phyloP scores from a whole-genome alignment of 768 basidiomycete species.

The Lactarius sp. region DNA sequence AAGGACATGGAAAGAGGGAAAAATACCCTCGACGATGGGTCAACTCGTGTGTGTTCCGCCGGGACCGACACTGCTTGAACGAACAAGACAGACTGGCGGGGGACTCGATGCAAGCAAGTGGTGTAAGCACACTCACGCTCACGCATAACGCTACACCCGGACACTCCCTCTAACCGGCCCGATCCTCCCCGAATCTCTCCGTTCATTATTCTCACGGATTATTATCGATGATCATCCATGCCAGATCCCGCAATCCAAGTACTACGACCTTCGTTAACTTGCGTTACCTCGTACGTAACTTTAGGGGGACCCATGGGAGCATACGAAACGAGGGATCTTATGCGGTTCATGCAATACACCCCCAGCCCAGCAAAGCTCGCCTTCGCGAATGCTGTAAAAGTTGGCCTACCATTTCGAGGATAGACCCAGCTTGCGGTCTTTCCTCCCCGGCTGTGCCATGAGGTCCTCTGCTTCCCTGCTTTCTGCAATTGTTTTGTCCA shows the following conservation, averaged over 20 bases:
- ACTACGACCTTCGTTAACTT: no score
- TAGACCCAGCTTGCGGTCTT: neutral
- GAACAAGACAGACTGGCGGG: constrained; percentile 10
- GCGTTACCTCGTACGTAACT: no score
- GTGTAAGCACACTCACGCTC: neutral
- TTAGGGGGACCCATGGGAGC: no score
- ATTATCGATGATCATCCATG: no score
- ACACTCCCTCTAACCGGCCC: constrained; percentile 4
- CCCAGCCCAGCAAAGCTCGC: no score
- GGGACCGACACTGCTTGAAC: neutral
- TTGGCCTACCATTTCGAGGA: neutral
- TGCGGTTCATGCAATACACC: no score
- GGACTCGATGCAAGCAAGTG: neutral
- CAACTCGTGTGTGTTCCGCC: constrained; percentile 3
- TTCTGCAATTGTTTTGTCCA: neutral
- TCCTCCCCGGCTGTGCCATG: neutral
- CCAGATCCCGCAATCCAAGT: no score
- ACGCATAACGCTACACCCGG: neutral
- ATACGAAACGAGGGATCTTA: no score
- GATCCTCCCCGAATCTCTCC: neutral
- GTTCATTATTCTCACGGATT: neutral
- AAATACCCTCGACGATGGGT: constrained; percentile 14
- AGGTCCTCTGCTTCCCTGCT: neutral
- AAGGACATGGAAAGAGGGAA: constrained; percentile 50
- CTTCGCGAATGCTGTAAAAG: no score